Conservation (phyloP, 2,329 filamentous ascomycete species). For the Ophiostoma montium region DNA sequence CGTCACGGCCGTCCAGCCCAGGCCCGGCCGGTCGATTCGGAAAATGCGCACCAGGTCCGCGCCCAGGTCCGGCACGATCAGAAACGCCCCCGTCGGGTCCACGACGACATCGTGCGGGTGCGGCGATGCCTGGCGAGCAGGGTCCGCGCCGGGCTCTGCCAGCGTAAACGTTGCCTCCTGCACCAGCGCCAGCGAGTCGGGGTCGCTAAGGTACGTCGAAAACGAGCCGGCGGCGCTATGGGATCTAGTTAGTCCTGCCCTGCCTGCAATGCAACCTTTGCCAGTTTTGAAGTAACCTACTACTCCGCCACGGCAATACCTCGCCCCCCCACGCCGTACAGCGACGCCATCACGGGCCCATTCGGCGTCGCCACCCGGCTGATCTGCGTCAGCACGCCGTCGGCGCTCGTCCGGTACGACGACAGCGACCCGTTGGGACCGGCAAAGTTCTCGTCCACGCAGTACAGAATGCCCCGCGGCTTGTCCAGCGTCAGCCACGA, state of each 20-base stretch:
- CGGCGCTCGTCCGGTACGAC: slow-evolving; percentile 23
- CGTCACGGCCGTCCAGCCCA: slow-evolving; percentile 25
- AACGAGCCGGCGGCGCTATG: slow-evolving; percentile 25
- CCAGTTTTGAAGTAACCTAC: slow-evolving; percentile 23
- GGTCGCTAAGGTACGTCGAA: slow-evolving; percentile 29
- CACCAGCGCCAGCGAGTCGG: slow-evolving; percentile 22
- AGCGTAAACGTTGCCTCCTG: slow-evolving; percentile 27
- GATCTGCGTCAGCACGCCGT: slow-evolving; percentile 27
- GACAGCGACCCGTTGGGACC: slow-evolving; percentile 33
- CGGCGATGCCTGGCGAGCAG: slow-evolving; percentile 38
- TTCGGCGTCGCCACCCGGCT: slow-evolving; percentile 21
- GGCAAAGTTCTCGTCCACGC: slow-evolving; percentile 42
- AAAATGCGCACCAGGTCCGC: slow-evolving; percentile 47
- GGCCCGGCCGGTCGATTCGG: slow-evolving; percentile 32
- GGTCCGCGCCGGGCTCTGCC: slow-evolving; percentile 22
- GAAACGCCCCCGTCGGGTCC: slow-evolving; percentile 49
- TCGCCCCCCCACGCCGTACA: slow-evolving; percentile 27
- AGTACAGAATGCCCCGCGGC: slow-evolving; percentile 37
- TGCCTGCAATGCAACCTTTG: too few species aligned
- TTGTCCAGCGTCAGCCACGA: slow-evolving; percentile 47
- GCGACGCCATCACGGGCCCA: slow-evolving; percentile 30
- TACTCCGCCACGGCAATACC: slow-evolving; percentile 32
- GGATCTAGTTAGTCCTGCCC: too few species aligned
- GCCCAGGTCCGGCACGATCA: slow-evolving; percentile 53
- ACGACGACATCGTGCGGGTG: slow-evolving; percentile 52